Evolutionary conservation across 2,329 filamentous ascomycete genomes (phyloP), one percentile per base, ranked within the genome.

Genomic region (Exophiala oligosperma): DNA sequence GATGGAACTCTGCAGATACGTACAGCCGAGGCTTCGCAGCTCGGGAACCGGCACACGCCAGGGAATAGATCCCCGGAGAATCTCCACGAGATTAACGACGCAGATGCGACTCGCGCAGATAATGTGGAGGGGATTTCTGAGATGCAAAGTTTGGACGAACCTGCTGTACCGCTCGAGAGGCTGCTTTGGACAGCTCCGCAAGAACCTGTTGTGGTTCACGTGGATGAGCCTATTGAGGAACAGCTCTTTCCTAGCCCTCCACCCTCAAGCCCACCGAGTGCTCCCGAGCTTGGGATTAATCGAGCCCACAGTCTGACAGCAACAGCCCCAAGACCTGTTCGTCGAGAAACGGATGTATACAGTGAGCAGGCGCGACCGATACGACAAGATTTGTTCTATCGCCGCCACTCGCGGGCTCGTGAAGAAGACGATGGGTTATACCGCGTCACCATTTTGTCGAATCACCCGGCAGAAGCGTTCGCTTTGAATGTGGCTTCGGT

Each of bases 271-370:
- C 26, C 32, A 29, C 50, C 61, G 12, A 26, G 47, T 37, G 54
- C 63, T 21, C 62, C 57, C 2, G 50, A 59, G 6, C 53, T 49
- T 14, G 60, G 59, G 23, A 59, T 65, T 23, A 49, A 60, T 17
- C 55, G 61, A 41, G 58, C 63, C 12, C 47, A 52, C n/a, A 63
- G 57, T 35, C 37, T 64, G 26, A 53, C 56, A 11, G 47, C 49
- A 14, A 56, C 56, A 9, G 52, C 50, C 11, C 61, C 52, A 29
- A 44, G 62, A 43, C 62, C 62, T 24, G 54, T 63, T 6, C 60
- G 65, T 17, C 62, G 64, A n/a, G 57, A 60, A 9, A 66, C 64
- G 26, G 62, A 66, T 28, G 51, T 62, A n/a, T 43, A 43, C 24
- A 60, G 62, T 35, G 60, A 65, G 46, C 54, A 61, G 9, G 44